Conservation (phyloP, 2,329 filamentous ascomycete species). For the Zasmidium cellare region DNA sequence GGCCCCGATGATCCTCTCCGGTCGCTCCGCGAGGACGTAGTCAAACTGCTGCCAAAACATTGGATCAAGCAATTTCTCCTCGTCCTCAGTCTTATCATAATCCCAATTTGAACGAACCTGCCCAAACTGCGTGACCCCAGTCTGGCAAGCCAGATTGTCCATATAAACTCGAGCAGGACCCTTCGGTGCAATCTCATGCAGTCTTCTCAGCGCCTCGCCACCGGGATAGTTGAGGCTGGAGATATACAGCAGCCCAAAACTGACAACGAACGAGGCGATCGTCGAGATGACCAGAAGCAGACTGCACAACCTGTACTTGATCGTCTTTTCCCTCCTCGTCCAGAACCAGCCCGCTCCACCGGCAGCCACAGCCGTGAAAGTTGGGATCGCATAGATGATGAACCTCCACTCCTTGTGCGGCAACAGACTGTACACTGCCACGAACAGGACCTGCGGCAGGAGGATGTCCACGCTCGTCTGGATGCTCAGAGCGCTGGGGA, state of each 20-base stretch:
- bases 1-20: slow-evolving; percentile 47
- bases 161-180: slow-evolving; percentile 47
- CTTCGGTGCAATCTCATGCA: slow-evolving; percentile 35
- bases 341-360: slow-evolving; percentile 69
- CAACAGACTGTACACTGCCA: slow-evolving; percentile 79
- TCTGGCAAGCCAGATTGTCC: slow-evolving; percentile 64
- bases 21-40: slow-evolving; percentile 57
- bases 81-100: slow-evolving; percentile 62
- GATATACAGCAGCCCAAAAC: slow-evolving; percentile 68
- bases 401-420: slow-evolving; percentile 97
- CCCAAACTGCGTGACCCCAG: slow-evolving; percentile 62
- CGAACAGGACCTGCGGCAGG: slow-evolving; percentile 69
- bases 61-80: slow-evolving; percentile 46
- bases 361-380: slow-evolving; percentile 75
- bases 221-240: slow-evolving; percentile 94
- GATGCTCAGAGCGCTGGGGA: slow-evolving; percentile 55
- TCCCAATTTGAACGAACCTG: slow-evolving; percentile 49
- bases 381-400: slow-evolving; percentile 82
- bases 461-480: slow-evolving; percentile 54
- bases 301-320: slow-evolving; percentile 57
- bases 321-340: slow-evolving; percentile 61
- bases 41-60: slow-evolving; percentile 61
- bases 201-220: slow-evolving; percentile 67
- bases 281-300: slow-evolving; percentile 61
- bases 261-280: slow-evolving; percentile 59